These are phyloP conservation scores for Trichoderma guizhouense DNA, from an alignment of 2,329 filamentous ascomycete species.

Conservation along the genomic window DNA sequence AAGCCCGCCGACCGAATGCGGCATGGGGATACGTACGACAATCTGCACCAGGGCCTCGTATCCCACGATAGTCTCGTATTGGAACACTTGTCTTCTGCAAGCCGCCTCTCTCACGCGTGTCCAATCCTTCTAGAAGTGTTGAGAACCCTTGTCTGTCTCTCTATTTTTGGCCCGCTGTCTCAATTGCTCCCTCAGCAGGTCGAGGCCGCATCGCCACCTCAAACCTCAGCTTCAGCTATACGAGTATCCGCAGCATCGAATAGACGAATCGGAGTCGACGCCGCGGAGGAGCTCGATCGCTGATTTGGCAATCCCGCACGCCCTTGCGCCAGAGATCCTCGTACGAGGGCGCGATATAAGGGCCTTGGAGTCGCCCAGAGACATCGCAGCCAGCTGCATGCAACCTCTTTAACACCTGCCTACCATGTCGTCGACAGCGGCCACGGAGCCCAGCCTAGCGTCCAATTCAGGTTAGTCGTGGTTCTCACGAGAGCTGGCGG, in stretches of 20 bases:
- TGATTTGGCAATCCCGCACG: neutral
- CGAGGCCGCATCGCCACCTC: neutral
- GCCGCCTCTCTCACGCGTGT: neutral
- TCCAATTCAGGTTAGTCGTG: conserved; percentile 35
- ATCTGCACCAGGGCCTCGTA: conserved; percentile 6
- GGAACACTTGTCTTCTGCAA: conserved; percentile 12
- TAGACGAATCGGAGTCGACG: conserved; percentile 18
- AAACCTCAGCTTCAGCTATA: neutral
- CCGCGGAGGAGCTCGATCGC: neutral
- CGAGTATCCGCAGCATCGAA: conserved; percentile 12
- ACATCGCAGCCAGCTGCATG: conserved; percentile 22
- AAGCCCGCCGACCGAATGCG: neutral
- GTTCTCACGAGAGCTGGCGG: conserved; percentile 13
- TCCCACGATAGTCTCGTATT: neutral
- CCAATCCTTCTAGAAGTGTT: neutral
- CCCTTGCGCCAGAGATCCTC: neutral
- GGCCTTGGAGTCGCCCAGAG: neutral
- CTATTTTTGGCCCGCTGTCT: conserved; percentile 1
- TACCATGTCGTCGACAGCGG: conserved; percentile 41
- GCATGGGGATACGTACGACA: conserved; percentile 17
- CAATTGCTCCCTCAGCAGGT: conserved; percentile 6
- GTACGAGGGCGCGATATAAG: neutral
- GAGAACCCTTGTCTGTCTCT: neutral
- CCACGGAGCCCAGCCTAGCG: conserved; percentile 35
- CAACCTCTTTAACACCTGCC: conserved; percentile 21